Conservation (phyloP, 2,329 filamentous ascomycete species). For the Chaetoscypha palmicola region DNA sequence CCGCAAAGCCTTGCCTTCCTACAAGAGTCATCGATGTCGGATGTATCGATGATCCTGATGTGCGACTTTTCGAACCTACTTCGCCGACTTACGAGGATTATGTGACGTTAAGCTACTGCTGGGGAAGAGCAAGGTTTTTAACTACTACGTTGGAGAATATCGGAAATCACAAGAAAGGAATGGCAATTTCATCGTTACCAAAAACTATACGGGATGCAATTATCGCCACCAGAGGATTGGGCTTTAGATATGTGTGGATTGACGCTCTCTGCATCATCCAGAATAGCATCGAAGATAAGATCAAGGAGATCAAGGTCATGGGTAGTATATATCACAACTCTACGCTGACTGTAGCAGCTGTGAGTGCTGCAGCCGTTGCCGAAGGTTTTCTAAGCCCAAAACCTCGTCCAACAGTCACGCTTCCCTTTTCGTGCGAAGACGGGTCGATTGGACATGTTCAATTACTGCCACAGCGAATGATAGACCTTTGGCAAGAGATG, state of each 20-base stretch:
- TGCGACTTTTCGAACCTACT: conserved; percentile 5
- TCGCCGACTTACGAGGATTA: conserved; percentile 3
- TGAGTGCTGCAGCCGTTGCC: conserved; percentile 6
- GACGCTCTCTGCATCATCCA: conserved; percentile 9
- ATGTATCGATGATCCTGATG: not conserved
- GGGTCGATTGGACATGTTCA: conserved; percentile 8
- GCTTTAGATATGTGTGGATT: conserved; percentile 7
- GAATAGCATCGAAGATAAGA: conserved; percentile 13
- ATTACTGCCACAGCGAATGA: conserved; percentile 5
- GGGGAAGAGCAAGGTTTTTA: conserved; percentile 2
- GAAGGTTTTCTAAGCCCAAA: conserved; percentile 14
- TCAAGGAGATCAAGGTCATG: conserved; percentile 11
- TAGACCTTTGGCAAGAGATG: conserved; percentile 13
- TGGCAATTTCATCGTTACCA: conserved; percentile 8
- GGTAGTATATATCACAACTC: conserved; percentile 30
- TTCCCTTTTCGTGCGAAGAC: conserved; percentile 12
- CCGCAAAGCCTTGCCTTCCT: conserved; percentile 2
- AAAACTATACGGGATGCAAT: conserved; percentile 14
- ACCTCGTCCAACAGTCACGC: conserved; percentile 1
- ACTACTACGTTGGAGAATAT: conserved; percentile 4
- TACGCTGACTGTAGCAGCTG: conserved; percentile 13
- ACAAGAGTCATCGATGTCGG: conserved; percentile 11
- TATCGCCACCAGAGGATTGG: conserved; percentile 4
- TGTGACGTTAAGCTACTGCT: conserved; percentile 5
- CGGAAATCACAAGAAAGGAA: conserved; percentile 3